Base-by-base conservation (phyloP, 1,284 basidiomycete genomes). In the Rhodotorula sp. region DNA sequence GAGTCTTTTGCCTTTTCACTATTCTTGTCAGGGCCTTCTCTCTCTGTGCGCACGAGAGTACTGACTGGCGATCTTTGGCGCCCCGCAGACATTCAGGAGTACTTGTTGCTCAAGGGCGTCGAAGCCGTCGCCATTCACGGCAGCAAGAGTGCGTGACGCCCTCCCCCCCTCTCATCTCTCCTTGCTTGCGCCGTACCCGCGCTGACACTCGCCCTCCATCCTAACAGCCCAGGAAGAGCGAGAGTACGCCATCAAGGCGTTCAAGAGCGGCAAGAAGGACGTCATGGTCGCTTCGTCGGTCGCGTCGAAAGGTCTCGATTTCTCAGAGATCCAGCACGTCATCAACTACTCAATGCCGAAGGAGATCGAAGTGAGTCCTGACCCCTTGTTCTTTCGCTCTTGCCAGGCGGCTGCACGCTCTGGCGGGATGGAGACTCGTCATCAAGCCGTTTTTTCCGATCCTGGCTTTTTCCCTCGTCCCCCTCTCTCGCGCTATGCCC, bases 261-360 rank as follows among this genome's bases (percentile, higher is more conserved):
- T 99, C 86, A 98, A 98, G 79, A 88, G 89, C 2, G 95, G 95
- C 29, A 90, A 89, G 60, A 98, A 98, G 80, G 96, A 99, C 80
- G 95, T 99, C 65, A 98, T 99, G 95, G 96, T 99, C 46, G 96
- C 96, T 6, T 96, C 93, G 5, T 90, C 95, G 33, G 94, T 99
- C 26, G 96, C 95, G 0, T 95, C 92, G 59, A 99, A 99, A 80
- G 96, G 96, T 42, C 87, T 99, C 69, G 96, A 99, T 81, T 99
- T 99, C 82, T 94, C 91, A 80, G 95, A 98, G 79, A 96, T 99
- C 72, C 95, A 95, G 77, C 94, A 95, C 78, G 93, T 95, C 76
- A 95, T 95, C 80, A 96, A 95, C 73, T 99, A 95, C 81, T 89
- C 91, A 22, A 99, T 99, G 96, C 96, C 96, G 0, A 98, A 97